Percentiles rank a stretch among this genome's conserved stretches.
These are phyloP conservation scores for Porcisia deanei DNA, from an alignment of 208 protist genomes.

Conservation along the genomic window DNA sequence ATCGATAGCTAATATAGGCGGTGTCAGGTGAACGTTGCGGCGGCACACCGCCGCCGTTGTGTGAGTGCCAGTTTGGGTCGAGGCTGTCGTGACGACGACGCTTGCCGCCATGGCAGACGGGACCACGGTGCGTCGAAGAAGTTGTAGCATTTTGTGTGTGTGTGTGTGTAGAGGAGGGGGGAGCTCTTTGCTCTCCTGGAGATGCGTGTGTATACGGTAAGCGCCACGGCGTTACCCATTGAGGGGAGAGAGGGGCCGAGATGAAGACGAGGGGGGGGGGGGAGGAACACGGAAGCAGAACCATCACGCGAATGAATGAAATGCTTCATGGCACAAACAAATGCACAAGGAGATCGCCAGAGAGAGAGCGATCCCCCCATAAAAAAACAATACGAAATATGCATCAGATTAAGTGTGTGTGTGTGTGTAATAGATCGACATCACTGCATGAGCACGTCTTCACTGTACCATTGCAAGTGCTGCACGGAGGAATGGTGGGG, in stretches of 20 bases:
- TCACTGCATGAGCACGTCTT: neutral
- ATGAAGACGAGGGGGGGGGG: neutral
- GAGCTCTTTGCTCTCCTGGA: neutral
- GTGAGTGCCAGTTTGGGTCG: neutral
- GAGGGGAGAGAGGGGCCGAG: neutral
- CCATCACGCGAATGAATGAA: neutral
- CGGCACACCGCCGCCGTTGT: neutral
- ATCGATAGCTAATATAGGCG: neutral
- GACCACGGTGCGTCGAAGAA: neutral
- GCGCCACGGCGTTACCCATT: neutral
- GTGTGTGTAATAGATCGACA: neutral
- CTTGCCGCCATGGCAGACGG: neutral
- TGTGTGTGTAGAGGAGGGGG: neutral
- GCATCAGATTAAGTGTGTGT: neutral
- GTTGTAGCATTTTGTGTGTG: slow-evolving; percentile 1
- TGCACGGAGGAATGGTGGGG: neutral
- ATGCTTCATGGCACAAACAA: neutral
- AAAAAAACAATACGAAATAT: too few relatives aligned
- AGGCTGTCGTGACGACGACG: neutral
- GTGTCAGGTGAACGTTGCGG: neutral
- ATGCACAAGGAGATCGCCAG: neutral
- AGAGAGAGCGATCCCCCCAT: neutral
- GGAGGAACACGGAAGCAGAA: neutral
- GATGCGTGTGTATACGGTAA: neutral
- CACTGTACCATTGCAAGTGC: neutral